Evolutionary conservation across 495 filamentous ascomycete species (phyloP).

Genomic region (Podospora pseudoanserina): DNA sequence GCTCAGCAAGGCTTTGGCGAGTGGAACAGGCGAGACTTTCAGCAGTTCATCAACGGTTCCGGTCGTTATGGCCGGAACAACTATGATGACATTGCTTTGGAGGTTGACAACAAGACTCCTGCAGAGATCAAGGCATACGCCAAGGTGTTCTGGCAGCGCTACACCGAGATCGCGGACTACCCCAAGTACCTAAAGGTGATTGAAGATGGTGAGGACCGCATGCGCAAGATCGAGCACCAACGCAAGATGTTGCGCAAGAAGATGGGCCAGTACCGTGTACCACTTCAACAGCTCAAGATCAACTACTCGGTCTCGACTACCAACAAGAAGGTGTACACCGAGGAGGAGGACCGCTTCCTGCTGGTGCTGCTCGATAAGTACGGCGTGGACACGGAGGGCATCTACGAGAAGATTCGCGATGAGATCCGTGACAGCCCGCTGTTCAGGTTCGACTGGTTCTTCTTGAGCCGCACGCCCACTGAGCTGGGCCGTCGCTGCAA

Average conservation of each 20-base stretch:
- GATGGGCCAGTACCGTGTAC: constrained; percentile 91
- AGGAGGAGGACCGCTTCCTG: constrained; percentile 96
- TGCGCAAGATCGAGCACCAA: constrained; percentile 83
- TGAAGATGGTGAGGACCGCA: constrained; percentile 85
- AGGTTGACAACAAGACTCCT: constrained; percentile 85
- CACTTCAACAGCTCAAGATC: constrained; percentile 95
- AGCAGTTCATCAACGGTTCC: constrained; percentile 93
- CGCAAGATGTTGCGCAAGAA: constrained; percentile 93
- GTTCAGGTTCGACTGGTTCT: constrained; percentile 99
- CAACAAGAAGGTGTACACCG: constrained; percentile 99
- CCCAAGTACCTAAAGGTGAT: constrained; percentile 82
- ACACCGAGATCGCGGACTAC: constrained; percentile 83
- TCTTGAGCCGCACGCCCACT: constrained; percentile 86
- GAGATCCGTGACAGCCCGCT: constrained; percentile 91
- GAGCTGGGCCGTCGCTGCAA: constrained; percentile 91
- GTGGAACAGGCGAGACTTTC: constrained; percentile 97
- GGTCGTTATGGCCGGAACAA: constrained; percentile 86
- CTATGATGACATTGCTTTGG: constrained; percentile 77
- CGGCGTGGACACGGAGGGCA: constrained; percentile 78
- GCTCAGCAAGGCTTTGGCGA: constrained; percentile 82
- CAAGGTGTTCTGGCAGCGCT: constrained; percentile 90
- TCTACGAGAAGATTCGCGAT: constrained; percentile 83
- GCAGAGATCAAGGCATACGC: constrained; percentile 86
- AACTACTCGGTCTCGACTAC: constrained; percentile 98
- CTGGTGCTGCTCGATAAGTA: constrained; percentile 88